Conservation (phyloP, 805 yeast species). For the Candida endomychidarum region DNA sequence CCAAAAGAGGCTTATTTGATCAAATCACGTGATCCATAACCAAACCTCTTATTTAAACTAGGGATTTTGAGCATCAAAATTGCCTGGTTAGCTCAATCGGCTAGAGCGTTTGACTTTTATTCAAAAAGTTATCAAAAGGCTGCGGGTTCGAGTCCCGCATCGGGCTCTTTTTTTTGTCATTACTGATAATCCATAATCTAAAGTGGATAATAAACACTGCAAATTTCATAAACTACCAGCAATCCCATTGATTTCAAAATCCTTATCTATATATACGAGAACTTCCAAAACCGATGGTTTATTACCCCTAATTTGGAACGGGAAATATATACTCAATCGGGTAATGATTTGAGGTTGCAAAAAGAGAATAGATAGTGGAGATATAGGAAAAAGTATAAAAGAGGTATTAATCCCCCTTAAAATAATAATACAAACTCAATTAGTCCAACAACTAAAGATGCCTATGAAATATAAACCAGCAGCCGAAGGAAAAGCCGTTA, state of each 20-base stretch:
- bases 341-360: conserved; percentile 6
- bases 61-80: no score
- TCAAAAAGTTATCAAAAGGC: conserved; percentile 12
- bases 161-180: conserved; percentile 10
- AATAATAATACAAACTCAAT: background rate
- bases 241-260: no score
- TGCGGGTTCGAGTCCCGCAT: conserved; percentile 16
- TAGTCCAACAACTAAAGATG: conserved; percentile 33
- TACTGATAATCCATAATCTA: background rate
- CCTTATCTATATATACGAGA: no score
- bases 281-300: background rate
- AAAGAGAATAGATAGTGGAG: background rate
- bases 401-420: background rate
- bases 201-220: no score
- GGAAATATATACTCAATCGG: conserved; percentile 12
- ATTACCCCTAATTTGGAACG: background rate
- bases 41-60: no score
- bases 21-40: no score
- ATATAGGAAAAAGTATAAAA: conserved; percentile 2
- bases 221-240: no score
- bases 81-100: conserved; percentile 19
- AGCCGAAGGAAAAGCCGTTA: conserved; percentile 51
- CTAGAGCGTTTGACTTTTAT: conserved; percentile 19
- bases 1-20: no score
- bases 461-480: conserved; percentile 56